These are phyloP conservation scores for Aspergillus sp. DNA, from an alignment of 2,329 filamentous ascomycete genomes.

Conservation along the genomic window DNA sequence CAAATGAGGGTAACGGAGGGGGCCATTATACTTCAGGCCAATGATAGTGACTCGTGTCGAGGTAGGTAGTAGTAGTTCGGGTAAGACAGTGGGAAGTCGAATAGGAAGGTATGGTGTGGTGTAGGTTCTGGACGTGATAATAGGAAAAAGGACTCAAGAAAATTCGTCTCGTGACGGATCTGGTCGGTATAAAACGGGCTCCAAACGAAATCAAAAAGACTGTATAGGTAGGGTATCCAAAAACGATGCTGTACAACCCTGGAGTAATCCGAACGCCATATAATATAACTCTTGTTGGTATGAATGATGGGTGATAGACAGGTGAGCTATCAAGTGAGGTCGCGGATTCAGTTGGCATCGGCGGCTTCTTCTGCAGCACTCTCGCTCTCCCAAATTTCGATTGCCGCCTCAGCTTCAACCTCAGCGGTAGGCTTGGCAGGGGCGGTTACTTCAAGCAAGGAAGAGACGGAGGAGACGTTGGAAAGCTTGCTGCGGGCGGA, in stretches of 20 bases:
- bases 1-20: not conserved
- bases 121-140: not conserved
- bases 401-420: not conserved
- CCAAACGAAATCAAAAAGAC: conserved; percentile 8
- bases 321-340: not conserved
- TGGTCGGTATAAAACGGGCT: not conserved
- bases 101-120: not conserved
- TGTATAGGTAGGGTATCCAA: conserved; percentile 9
- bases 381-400: conserved; percentile 71
- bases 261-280: not conserved
- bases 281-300: not conserved
- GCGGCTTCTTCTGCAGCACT: conserved; percentile 60
- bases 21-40: not conserved
- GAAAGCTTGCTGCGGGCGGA: conserved; percentile 23
- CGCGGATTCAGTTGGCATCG: not conserved
- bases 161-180: conserved; percentile 1
- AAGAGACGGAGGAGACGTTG: conserved; percentile 30
- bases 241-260: conserved; percentile 2
- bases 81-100: not conserved
- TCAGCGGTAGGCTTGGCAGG: conserved; percentile 42
- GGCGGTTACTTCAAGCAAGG: conserved; percentile 25
- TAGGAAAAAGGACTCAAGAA: not conserved
- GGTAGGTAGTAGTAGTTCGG: not conserved
- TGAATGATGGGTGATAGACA: not conserved
- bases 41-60: not conserved